Conservation (phyloP, 2,329 filamentous ascomycete genomes). For the Sclerotiophoma versabilis region DNA sequence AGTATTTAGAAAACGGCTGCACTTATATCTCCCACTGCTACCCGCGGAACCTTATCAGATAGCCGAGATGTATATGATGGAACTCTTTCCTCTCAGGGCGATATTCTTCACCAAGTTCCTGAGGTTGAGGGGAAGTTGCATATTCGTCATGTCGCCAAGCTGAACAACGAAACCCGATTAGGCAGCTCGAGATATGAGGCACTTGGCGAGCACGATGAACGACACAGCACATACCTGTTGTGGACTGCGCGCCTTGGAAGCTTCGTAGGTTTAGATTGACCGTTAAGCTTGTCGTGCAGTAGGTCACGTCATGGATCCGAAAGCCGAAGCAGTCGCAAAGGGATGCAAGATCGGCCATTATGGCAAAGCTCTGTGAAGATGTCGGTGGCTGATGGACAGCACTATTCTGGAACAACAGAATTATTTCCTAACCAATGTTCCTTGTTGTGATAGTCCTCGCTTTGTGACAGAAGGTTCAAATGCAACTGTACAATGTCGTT, state of each 20-base stretch:
- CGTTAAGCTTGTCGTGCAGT: not conserved
- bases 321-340: not conserved
- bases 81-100: not conserved
- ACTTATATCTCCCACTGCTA: not conserved
- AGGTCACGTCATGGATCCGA: not conserved
- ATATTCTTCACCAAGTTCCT: not conserved
- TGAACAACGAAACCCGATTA: conserved; percentile 25
- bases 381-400: not conserved
- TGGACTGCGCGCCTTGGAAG: conserved; percentile 10
- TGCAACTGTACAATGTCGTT: not conserved
- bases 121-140: conserved; percentile 20
- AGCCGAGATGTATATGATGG: not conserved
- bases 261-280: not conserved
- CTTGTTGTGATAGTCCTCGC: not conserved
- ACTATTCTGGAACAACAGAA: too few species aligned
- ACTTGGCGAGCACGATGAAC: conserved; percentile 13
- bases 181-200: conserved; percentile 24
- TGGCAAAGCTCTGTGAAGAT: not conserved
- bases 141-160: conserved; percentile 22
- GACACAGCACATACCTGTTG: conserved; percentile 3
- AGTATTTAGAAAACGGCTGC: not conserved
- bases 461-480: too few species aligned
- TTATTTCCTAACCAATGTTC: too few species aligned
- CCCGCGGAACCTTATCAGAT: not conserved
- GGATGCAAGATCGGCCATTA: not conserved